Conservation (phyloP, 371 early-diverging fungal genomes). For the Thermomucor indicae-seudaticae region DNA sequence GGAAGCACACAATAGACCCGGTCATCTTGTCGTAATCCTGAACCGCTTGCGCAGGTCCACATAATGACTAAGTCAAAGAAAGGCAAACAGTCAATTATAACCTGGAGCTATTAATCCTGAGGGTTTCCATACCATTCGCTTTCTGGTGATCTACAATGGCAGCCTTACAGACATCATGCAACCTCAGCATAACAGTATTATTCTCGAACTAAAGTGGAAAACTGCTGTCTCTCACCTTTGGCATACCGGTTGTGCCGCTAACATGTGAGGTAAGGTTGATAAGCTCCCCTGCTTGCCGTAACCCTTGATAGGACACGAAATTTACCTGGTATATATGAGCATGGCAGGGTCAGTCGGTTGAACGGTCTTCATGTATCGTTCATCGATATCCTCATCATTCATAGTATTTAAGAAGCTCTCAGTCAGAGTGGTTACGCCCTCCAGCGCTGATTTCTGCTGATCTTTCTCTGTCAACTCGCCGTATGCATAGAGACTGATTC, state of each 20-base stretch:
- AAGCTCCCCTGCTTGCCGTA: too few relatives aligned
- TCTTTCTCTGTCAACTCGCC: constrained; percentile 26
- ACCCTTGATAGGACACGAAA: neutral
- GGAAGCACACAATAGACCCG: constrained; percentile 42
- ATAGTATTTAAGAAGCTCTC: neutral
- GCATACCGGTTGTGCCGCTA: constrained; percentile 18
- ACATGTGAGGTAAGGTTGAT: neutral
- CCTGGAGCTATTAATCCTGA: neutral
- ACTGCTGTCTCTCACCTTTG: constrained; percentile 8
- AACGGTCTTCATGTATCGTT: constrained; percentile 13
- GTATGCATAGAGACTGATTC: constrained; percentile 13
- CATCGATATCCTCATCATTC: constrained; percentile 15
- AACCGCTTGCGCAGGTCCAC: neutral
- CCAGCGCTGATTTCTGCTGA: too few relatives aligned
- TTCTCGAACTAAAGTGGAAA: constrained; percentile 2
- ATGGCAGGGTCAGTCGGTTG: constrained; percentile 23
- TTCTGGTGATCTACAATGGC: constrained; percentile 1
- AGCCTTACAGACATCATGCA: constrained; percentile 1
- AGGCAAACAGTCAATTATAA: neutral
- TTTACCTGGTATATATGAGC: constrained; percentile 35
- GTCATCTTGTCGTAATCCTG: constrained; percentile 6
- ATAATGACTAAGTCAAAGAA: constrained; percentile 1
- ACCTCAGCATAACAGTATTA: neutral
- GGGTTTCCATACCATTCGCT: neutral
- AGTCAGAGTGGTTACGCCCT: neutral